phyloP scores from a whole-genome alignment of 345 rosid species.

The Lepidium didymum region DNA sequence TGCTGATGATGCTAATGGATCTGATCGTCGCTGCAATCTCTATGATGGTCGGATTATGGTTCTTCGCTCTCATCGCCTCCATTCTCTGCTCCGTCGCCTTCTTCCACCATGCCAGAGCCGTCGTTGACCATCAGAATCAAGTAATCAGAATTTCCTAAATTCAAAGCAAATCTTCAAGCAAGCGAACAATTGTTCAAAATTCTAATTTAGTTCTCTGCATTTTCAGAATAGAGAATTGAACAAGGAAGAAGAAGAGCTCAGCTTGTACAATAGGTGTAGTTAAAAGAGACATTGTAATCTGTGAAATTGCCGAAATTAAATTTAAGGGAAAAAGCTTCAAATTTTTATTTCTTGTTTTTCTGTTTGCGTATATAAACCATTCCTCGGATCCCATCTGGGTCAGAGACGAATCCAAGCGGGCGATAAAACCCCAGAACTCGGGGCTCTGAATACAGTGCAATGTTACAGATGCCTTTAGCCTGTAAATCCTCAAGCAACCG shows the following conservation, averaged over 20 bases:
- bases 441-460: conserved; percentile 83
- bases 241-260: not conserved
- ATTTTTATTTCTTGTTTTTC: conserved; percentile 32
- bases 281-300: conserved; percentile 1
- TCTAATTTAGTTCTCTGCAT: not conserved
- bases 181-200: not conserved
- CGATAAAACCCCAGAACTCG: conserved; percentile 87
- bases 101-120: conserved; percentile 53
- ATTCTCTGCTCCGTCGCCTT: conserved; percentile 81
- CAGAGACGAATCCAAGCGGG: conserved; percentile 83
- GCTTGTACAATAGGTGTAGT: not conserved
- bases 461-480: conserved; percentile 55
- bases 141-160: not conserved
- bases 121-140: conserved; percentile 22
- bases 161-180: not conserved
- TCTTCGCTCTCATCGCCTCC: conserved; percentile 60
- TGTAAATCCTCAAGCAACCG: conserved; percentile 56
- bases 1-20: conserved; percentile 46
- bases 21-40: conserved; percentile 68
- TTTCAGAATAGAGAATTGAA: not conserved
- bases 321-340: not conserved
- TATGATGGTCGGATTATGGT: conserved; percentile 59
- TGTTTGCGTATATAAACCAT: conserved; percentile 76
- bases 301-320: not conserved
- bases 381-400: conserved; percentile 88